Evolutionary conservation across 331 rosid species (phyloP).

Genomic region (Quercus tomentella): DNA sequence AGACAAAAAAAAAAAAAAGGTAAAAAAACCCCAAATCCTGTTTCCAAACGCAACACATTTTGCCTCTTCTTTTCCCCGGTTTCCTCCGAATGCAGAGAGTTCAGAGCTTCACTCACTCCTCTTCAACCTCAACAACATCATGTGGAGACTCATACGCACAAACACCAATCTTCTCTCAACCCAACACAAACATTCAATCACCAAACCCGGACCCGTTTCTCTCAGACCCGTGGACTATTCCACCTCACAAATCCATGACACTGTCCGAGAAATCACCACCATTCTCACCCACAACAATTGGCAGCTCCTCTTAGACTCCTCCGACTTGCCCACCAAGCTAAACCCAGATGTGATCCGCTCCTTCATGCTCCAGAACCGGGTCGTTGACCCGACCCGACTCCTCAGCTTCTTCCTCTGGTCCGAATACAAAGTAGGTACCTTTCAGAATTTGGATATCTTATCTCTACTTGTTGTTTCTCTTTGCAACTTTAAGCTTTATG

Average conservation of each 20-base stretch:
- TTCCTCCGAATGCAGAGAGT: not conserved
- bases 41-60: not conserved
- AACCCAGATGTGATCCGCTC: conserved; percentile 37
- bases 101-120: not conserved
- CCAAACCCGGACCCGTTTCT: not conserved
- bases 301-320: conserved; percentile 24
- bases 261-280: conserved; percentile 36
- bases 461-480: conserved; percentile 39
- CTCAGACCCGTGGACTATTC: conserved; percentile 6
- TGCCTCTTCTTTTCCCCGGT: not conserved
- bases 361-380: conserved; percentile 23
- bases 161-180: not conserved
- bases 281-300: conserved; percentile 36
- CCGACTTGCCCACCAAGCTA: conserved; percentile 25
- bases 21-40: too few relatives aligned
- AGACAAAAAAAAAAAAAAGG: too few relatives aligned
- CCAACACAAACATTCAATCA: not conserved
- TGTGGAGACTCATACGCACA: conserved; percentile 9
- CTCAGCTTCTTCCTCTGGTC: conserved; percentile 44
- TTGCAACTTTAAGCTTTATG: conserved; percentile 30
- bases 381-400: conserved; percentile 31
- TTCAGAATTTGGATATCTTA: conserved; percentile 30
- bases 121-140: not conserved
- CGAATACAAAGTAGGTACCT: conserved; percentile 28
- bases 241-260: conserved; percentile 22